Evolutionary conservation across 805 yeast genomes (phyloP).

Genomic region (Jamesozyma jinghongensis): DNA sequence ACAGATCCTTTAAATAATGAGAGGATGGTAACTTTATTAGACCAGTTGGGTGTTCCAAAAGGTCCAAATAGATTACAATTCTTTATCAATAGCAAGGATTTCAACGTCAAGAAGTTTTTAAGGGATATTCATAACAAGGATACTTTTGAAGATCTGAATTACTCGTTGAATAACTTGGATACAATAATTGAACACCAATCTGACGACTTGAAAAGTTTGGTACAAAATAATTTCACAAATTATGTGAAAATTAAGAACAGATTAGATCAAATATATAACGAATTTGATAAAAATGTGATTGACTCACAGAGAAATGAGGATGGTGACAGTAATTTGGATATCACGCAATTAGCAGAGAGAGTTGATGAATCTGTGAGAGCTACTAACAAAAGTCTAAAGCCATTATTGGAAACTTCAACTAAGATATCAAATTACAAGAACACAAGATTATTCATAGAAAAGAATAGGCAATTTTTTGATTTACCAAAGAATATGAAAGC

Average conservation of each 20-base stretch:
- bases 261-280: constrained; percentile 50
- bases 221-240: constrained; percentile 51
- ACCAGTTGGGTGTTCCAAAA: constrained; percentile 32
- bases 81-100: constrained; percentile 47
- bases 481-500: constrained; percentile 42
- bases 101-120: constrained; percentile 49
- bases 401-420: constrained; percentile 43
- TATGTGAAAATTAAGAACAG: constrained; percentile 59
- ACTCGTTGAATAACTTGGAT: constrained; percentile 43
- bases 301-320: constrained; percentile 5
- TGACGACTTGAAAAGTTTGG: constrained; percentile 40
- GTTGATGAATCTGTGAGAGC: constrained; percentile 43
- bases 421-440: constrained; percentile 41
- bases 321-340: constrained; percentile 26
- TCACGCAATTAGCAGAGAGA: constrained; percentile 33
- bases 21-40: constrained; percentile 32
- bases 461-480: constrained; percentile 46
- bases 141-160: constrained; percentile 40
- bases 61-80: constrained; percentile 36
- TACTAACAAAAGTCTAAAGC: constrained; percentile 48
- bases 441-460: constrained; percentile 44
- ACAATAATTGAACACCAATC: constrained; percentile 41
- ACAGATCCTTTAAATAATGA: constrained; percentile 53
- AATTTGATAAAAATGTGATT: constrained; percentile 32
- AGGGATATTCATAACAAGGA: constrained; percentile 48